Evolutionary conservation across 2,329 filamentous ascomycete genomes (phyloP), one percentile per base, ranked within the genome.

Genomic region (Metarhizium brunneum): DNA sequence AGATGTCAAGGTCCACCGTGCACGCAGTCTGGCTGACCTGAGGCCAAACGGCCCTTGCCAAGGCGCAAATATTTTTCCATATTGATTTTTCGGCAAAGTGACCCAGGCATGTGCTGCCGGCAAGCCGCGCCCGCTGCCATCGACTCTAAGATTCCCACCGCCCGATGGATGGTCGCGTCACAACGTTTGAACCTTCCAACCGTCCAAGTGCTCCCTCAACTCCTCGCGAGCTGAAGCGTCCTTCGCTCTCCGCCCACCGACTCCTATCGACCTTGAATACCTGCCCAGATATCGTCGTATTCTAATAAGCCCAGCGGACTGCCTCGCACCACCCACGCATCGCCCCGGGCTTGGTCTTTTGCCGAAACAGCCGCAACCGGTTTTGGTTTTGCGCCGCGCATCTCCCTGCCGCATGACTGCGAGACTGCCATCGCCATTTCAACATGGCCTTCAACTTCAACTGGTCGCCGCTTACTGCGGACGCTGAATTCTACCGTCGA

Each of bases 361-460:
- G 10, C 32, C 32, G 32, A 35, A 35, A 10, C 32, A 35, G 32
- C 32, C 32, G 5, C 20, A 25, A 25, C 20, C 20, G 20, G 20
- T 45, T 45, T 45, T 53, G 20, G 20, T 45, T 45, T 45, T 53
- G 45, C 54, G 47, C 52, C 51, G 50, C 40, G 35, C 50, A 49
- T 43, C 52, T 45, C 32, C 53, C 59, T 57, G 59, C 53, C 61
- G 61, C 62, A 73, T 73, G 71, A 63, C 66, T 58, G 60, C 65
- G 65, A 65, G 63, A 63, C 63, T 54, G 62, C 65, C 62, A 67
- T 62, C 60, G 75, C 74, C 73, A 76, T 75, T 73, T 74, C 73
- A 79, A 75, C 74, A 99, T 99, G 94, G 94, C 94, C 64, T 99
- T 99, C 88, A 97, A 97, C 80, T 99, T 99, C 88, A 97, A 97